Evolutionary conservation across 768 basidiomycete genomes (phyloP), one percentile per base, ranked within the genome.

Genomic region (Rhodotorula graminis): DNA sequence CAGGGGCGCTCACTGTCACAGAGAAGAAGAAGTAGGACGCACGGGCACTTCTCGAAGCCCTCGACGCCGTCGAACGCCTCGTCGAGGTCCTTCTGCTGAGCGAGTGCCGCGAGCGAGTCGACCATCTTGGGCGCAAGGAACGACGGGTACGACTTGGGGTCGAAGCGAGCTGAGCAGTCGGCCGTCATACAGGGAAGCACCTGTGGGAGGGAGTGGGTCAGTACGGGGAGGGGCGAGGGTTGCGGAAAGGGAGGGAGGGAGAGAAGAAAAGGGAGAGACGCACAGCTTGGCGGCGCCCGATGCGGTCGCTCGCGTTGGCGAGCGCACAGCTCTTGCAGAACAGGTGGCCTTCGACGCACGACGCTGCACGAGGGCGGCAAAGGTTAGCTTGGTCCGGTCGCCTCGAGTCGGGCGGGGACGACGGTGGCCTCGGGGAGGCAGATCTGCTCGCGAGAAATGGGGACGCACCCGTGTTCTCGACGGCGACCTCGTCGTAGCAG

Each of bases 241-340:
- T 16, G 50, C 2, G 46, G 46, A 18, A 31, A 29, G 19, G 25
- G 33, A 27, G 50, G 33, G 21, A n/a, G 15, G 16, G 37, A 3
- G 23, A 23, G 23, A 46, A 44, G 50, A 29, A 23, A 42, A n/a
- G 11, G 3, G n/a, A 2, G 40, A 71, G 37, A 37, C 37, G 56
- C 55, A 77, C 76, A 37, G 64, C 64, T 21, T 72, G 31, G 1
- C 72, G 74, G 7, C 66, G 37, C 4, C 78, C 78, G 29, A 78
- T 65, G 5, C 46, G 63, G 31, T 63, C 47, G 56, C 65, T 61
- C n/a, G 67, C 70, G 67, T 74, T 71, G 46, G 33, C 49, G 31
- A 55, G 50, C 21, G 66, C 70, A 57, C 78, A 77, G 14, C 70
- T 64, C 37, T 61, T 76, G 64, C 78, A 78, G 59, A 78, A 78